Base-by-base conservation (phyloP, 2,329 filamentous ascomycete genomes). In the Pestalotiopsis sp. region DNA sequence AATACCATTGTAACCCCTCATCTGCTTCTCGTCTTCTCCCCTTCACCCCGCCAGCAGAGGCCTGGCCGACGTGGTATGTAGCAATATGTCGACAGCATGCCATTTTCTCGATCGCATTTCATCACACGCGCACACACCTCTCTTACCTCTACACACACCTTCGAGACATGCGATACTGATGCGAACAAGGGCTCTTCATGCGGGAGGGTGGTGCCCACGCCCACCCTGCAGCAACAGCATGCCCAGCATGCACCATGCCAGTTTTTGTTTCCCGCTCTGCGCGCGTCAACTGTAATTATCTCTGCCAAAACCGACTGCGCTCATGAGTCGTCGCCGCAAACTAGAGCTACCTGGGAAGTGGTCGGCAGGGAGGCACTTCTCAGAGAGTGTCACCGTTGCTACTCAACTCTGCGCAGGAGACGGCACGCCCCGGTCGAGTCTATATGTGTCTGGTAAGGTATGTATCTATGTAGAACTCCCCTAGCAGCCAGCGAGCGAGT, bases 251-350 rank as follows among this genome's bases (percentile, higher is more conserved):
- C 38, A 38, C 35, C 60, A 44, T 44, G 22, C n/a, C 38, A 52
- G 48, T 65, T 56, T 65, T 65, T 65, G 48, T 65, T 65, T 56
- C 62, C 62, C 62, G 62, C 62, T 65, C 35, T 40, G 35, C 62
- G 62, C 62, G 62, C 62, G 44, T 65, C 62, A 65, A 65, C 40
- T 48, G 48, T 65, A 65, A 65, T 48, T 48, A 58, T 58, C 22
- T 26, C 22, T 26, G 56, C 22, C 56, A 20, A 58, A 14, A 26
- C 56, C 14, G 14, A 26, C 10, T 20, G 26, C 7, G 56, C 56
- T 22, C 26, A 35, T 22, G 56, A 17, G 14, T 35, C 20, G 26
- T n/a, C 22, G 26, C 10, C 26, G 56, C 56, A 52, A 52, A 52
- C 44, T 52, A 52, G 17, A 17, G 4, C 17, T 52, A 52, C 44